A percentile compares a stretch with the other conserved stretches of the same genome.
Evolutionary conservation across 129 eudicot genomes (phyloP).

Genomic region (Ambrosia artemisiifolia): DNA sequence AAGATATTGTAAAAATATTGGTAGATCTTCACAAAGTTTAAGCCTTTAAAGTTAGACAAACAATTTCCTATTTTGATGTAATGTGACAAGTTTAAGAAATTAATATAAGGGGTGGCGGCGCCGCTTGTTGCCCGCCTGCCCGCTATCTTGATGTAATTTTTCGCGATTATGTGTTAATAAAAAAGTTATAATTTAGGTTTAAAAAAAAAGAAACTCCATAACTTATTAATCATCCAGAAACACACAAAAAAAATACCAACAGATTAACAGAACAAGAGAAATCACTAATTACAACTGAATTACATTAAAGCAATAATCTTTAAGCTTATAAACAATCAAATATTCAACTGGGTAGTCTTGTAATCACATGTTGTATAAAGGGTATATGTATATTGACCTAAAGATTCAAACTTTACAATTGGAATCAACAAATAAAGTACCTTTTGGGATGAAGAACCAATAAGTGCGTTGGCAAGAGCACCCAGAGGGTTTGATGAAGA

Average conservation of each 20-base stretch:
- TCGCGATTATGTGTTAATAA: no score
- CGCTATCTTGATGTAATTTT: no score
- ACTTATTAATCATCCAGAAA: constrained; percentile 14
- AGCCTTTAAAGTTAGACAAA: no score
- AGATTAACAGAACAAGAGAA: not conserved
- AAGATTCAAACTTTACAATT: not conserved
- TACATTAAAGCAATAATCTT: not conserved
- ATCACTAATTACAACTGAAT: constrained; percentile 3
- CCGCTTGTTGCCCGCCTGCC: no score
- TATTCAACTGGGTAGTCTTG: no score
- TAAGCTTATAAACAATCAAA: not conserved
- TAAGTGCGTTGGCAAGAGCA: constrained; percentile 74
- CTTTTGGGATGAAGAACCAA: constrained; percentile 90
- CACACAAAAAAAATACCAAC: no score
- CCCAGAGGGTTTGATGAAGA: constrained; percentile 85
- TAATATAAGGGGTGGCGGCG: no score
- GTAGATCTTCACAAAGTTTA: not conserved
- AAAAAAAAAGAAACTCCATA: not conserved
- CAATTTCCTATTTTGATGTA: not conserved
- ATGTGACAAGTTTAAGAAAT: no score
- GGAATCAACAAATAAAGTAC: constrained; percentile 19
- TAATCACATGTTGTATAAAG: no score
- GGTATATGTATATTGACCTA: not conserved
- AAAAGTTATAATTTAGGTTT: no score
- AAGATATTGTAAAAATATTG: not conserved